Base-by-base conservation (phyloP, 164 flowering plant genomes). In the Protea cynaroides region DNA sequence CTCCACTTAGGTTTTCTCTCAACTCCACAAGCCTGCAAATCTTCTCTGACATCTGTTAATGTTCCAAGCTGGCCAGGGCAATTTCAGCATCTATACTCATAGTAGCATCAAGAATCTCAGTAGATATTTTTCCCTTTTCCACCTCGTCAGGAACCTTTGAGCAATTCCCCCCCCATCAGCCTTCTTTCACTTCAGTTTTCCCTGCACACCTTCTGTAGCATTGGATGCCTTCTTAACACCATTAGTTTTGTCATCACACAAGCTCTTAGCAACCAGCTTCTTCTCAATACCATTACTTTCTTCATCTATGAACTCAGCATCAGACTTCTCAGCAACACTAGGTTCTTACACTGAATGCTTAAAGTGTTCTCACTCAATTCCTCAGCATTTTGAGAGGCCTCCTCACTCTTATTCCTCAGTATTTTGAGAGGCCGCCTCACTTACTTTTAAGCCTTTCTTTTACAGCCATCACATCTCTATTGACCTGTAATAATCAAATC, bases 401-500 rank as follows among this genome's bases (percentile, higher is more conserved):
- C 83, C 52, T 76, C 80, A 52, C 62, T 59, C 68, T 78, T 67
- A 12, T 57, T 40, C n/a, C n/a, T n/a, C n/a, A n/a, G n/a, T n/a
- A n/a, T n/a, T n/a, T n/a, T n/a, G n/a, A n/a, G n/a, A n/a, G n/a
- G n/a, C n/a, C n/a, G n/a, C n/a, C n/a, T n/a, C n/a, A n/a, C n/a
- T n/a, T n/a, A n/a, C n/a, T 70, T n/a, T 83, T 78, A 8, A 90
- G 84, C 9, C 84, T 70, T 64, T 84, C 90, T 21, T 88, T 85
- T 36, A 82, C 74, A 56, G 73, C 85, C 90, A 76, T 82, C 69
- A 91, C 40, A 51, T 91, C 91, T 74, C 86, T 74, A 64, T 90
- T 90, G 4, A 90, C 86, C 97, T 90, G 81, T 22, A 9, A 46
- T 8, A 47, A 34, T 29, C 8, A 22, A 63, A 36, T 13, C 23